These are phyloP conservation scores for Daucus carota DNA, from an alignment of 129 eudicot species.

Conservation along the genomic window DH1_v3.0 NC_030384.2:32787001-32787500, in stretches of 20 bases:
- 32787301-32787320: constrained; percentile 6
- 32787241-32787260: constrained; percentile 15
- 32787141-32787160: constrained; percentile 9
- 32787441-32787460: no score
- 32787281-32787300: constrained; percentile 13
- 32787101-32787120: no score
- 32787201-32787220: constrained; percentile 31
- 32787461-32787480: no score
- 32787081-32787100: constrained; percentile 4
- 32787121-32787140: constrained; percentile 17
- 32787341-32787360: neutral
- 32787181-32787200: constrained; percentile 24
- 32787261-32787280: constrained; percentile 4
- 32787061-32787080: neutral
- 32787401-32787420: no score
- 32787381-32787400: neutral
- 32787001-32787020: constrained; percentile 3
- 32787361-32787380: neutral
- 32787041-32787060: no score
- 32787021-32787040: neutral
- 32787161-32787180: constrained; percentile 23
- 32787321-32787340: neutral
- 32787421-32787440: no score
- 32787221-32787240: constrained; percentile 38
- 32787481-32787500: no score